A percentile compares a stretch with the other conserved stretches of the same genome.
Evolutionary conservation across 106 monocot species (phyloP).

Genomic region (Allium cepa): DNA sequence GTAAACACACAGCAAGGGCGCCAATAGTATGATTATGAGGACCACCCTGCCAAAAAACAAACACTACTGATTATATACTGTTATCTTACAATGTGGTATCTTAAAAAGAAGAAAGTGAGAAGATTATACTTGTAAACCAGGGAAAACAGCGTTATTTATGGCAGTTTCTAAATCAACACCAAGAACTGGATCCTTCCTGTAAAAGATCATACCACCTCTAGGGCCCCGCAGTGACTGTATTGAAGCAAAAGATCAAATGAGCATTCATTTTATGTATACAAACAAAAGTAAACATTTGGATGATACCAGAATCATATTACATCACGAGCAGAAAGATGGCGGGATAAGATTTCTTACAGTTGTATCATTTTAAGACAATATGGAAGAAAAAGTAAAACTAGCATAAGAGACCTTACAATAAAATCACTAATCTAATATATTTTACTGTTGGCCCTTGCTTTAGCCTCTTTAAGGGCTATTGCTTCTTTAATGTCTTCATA

Average conservation of each 20-base stretch:
- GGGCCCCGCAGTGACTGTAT: slow-evolving; percentile 33
- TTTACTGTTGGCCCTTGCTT: too few relatives aligned
- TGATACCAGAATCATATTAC: too few relatives aligned
- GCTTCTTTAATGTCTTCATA: too few relatives aligned
- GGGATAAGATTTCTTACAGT: too few relatives aligned
- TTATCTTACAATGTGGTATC: not conserved
- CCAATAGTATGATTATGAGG: slow-evolving; percentile 32
- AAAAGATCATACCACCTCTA: slow-evolving; percentile 34
- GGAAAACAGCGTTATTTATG: slow-evolving; percentile 35
- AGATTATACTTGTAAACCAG: slow-evolving; percentile 20
- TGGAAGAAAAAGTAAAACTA: too few relatives aligned
- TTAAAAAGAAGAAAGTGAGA: not conserved
- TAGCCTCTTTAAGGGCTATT: too few relatives aligned
- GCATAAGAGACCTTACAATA: too few relatives aligned
- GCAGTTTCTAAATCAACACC: slow-evolving; percentile 22
- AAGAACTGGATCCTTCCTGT: slow-evolving; percentile 28
- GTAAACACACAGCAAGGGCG: slow-evolving; percentile 27
- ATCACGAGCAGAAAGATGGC: too few relatives aligned
- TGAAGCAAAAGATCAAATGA: not conserved
- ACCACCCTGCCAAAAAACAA: slow-evolving; percentile 18
- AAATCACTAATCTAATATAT: too few relatives aligned
- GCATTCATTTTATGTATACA: too few relatives aligned
- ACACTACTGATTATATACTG: not conserved
- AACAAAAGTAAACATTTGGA: too few relatives aligned
- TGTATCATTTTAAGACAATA: too few relatives aligned